Evolutionary conservation across 768 basidiomycete species (phyloP), one percentile per base, ranked within the genome.

Genomic region (Rhizopogon roseolus): DNA sequence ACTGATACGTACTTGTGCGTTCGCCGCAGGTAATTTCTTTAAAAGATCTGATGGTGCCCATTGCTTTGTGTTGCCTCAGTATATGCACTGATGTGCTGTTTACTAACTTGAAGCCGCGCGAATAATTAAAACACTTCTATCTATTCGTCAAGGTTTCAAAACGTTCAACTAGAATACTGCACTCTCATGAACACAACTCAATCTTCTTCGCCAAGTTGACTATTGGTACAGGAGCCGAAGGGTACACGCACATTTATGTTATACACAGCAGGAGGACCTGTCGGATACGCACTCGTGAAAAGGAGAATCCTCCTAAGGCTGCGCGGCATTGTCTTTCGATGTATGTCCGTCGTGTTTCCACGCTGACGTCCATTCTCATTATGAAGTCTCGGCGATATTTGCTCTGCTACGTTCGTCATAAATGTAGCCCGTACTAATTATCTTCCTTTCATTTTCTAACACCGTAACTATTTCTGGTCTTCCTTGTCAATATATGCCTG

Each of bases 221-320:
- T 29, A 2, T 7, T n/a, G 2, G n/a, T 3, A 8, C 29, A 14
- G 19, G 29, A n/a, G 28, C 11, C 5, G 10, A 11, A 11, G 41
- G 9, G 22, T 19, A 38, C 29, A 34, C 27, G 9, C 22, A 39
- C 14, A 27, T 49, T 29, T 11, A 19, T 6, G n/a, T 37, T 27
- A 13, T 17, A 28, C 22, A 59, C 78, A 53, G 22, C 22, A 22
- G 22, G 22, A 22, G 22, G 3, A 22, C 74, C 81, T 17, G 82
- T 83, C 4, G 71, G 79, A 3, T 87, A 84, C 69, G 75, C 77
- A 19, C 81, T 81, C 65, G 76, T 81, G 17, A 75, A 74, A 39
- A 70, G 66, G 55, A 70, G 74, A 49, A 87, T 74, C 63, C 63
- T 22, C 22, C 22, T 22, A 3, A 22, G 22, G 22, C 22, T 90